A percentile compares a stretch with the other conserved stretches of the same genome.
phyloP scores from a whole-genome alignment of 2,329 filamentous ascomycete species.

The Rosellinia necatrix region DNA sequence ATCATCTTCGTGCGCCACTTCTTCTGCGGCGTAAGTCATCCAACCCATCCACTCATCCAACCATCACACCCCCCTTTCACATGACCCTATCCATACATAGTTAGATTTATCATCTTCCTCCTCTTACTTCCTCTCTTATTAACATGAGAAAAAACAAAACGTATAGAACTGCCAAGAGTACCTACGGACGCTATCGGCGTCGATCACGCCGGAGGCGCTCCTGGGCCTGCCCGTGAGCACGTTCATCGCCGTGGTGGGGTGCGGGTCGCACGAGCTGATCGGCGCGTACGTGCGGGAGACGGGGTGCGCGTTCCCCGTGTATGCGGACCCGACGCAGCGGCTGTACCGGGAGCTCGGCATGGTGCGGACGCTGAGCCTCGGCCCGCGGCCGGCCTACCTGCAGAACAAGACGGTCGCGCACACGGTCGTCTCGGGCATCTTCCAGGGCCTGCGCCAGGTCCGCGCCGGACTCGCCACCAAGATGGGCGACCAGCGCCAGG shows the following conservation, averaged over 20 bases:
- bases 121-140: neutral
- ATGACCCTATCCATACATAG: no score
- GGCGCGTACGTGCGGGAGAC: constrained; percentile 67
- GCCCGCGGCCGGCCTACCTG: constrained; percentile 67
- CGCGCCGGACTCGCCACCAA: constrained; percentile 62
- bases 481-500: constrained; percentile 69
- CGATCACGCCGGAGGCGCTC: constrained; percentile 58
- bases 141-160: neutral
- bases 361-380: constrained; percentile 65
- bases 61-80: neutral
- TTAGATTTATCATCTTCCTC: neutral
- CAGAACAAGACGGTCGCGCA: constrained; percentile 55
- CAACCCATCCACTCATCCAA: neutral
- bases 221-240: constrained; percentile 59
- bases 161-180: constrained; percentile 76
- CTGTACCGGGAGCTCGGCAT: constrained; percentile 73
- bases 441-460: constrained; percentile 64
- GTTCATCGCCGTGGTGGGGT: constrained; percentile 72
- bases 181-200: constrained; percentile 63
- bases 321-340: constrained; percentile 71
- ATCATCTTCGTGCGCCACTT: constrained; percentile 80
- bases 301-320: constrained; percentile 72
- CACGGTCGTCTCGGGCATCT: constrained; percentile 55
- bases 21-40: constrained; percentile 71
- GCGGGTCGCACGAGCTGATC: constrained; percentile 71